phyloP scores from a whole-genome alignment of 2,329 filamentous ascomycete species.

The Aspergillus sp. region DNA sequence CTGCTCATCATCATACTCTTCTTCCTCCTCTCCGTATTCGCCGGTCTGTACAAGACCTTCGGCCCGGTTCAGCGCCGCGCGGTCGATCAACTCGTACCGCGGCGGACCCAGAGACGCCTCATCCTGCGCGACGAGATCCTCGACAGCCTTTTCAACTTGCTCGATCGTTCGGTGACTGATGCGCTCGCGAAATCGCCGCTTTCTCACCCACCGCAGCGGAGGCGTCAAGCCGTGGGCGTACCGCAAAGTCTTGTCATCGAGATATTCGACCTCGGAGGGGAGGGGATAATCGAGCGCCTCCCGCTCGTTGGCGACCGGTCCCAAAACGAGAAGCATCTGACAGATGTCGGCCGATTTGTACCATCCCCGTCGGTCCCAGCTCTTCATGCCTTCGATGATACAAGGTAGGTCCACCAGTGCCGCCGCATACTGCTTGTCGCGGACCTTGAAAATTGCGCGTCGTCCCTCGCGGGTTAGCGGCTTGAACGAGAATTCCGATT shows the following conservation, averaged over 20 bases:
- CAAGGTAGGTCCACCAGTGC: slow-evolving; percentile 81
- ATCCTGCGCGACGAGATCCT: slow-evolving; percentile 70
- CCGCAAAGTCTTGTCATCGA: slow-evolving; percentile 59
- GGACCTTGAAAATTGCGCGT: slow-evolving; percentile 69
- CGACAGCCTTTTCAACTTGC: slow-evolving; percentile 77
- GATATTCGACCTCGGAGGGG: slow-evolving; percentile 65
- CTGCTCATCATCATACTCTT: slow-evolving; percentile 48
- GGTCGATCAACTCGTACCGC: slow-evolving; percentile 64
- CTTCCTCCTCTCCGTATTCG: slow-evolving; percentile 40
- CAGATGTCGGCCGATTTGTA: slow-evolving; percentile 87
- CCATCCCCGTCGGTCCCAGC: slow-evolving; percentile 83
- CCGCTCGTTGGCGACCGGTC: slow-evolving; percentile 63
- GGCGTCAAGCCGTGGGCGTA: slow-evolving; percentile 87
- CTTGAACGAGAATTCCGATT: slow-evolving; percentile 75
- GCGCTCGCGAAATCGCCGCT: slow-evolving; percentile 78
- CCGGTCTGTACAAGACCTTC: slow-evolving; percentile 44
- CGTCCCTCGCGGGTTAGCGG: slow-evolving; percentile 70
- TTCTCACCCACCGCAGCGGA: slow-evolving; percentile 81
- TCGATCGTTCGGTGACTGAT: slow-evolving; percentile 81
- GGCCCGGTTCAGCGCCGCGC: slow-evolving; percentile 45
- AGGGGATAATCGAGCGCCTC: slow-evolving; percentile 67
- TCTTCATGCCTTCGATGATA: slow-evolving; percentile 88
- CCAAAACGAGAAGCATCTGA: slow-evolving; percentile 82
- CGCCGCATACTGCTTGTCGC: slow-evolving; percentile 71
- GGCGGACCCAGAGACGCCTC: slow-evolving; percentile 56